Conservation (phyloP, 768 basidiomycete species). For the Gyrodon lividus region DNA sequence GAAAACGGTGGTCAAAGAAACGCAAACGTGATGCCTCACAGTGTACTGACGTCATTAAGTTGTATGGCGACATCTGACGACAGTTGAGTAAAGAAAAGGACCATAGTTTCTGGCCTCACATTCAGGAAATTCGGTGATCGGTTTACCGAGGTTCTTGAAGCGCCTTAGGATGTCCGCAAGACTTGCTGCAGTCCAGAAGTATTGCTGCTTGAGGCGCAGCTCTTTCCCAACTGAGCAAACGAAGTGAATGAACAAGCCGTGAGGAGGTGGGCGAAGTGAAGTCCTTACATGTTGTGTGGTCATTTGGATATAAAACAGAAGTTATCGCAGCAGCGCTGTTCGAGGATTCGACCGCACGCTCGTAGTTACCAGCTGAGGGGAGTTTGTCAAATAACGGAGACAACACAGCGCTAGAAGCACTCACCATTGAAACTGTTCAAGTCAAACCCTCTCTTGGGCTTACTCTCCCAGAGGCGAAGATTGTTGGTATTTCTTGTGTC, state of each 20-base stretch:
- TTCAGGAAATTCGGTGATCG: constrained; percentile 78
- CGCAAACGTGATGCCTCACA: not conserved
- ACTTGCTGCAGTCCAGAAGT: constrained; percentile 91
- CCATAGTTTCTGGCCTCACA: constrained; percentile 43
- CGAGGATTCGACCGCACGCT: constrained; percentile 80
- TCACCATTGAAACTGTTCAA: constrained; percentile 92
- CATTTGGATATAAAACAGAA: constrained; percentile 93
- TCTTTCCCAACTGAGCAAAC: constrained; percentile 72
- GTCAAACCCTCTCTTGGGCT: constrained; percentile 90
- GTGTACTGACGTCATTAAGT: constrained; percentile 74
- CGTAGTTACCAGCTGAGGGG: constrained; percentile 82
- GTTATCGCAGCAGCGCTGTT: constrained; percentile 94
- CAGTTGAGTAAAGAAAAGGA: constrained; percentile 5
- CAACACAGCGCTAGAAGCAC: not conserved
- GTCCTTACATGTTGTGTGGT: constrained; percentile 66
- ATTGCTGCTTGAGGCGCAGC: constrained; percentile 92
- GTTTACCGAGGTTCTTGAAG: constrained; percentile 86
- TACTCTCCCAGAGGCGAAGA: constrained; percentile 79
- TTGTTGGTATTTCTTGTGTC: constrained; percentile 87
- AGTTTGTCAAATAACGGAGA: constrained; percentile 1
- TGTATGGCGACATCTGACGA: constrained; percentile 81
- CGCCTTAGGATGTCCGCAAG: constrained; percentile 88
- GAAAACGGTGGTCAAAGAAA: constrained; percentile 1
- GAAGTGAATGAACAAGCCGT: not conserved
- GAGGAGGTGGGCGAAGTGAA: not conserved